A percentile compares a stretch with the other conserved stretches of the same genome.
These are phyloP conservation scores for Amanita jacksonii DNA, from an alignment of 768 basidiomycete genomes.

Conservation along the genomic window DNA sequence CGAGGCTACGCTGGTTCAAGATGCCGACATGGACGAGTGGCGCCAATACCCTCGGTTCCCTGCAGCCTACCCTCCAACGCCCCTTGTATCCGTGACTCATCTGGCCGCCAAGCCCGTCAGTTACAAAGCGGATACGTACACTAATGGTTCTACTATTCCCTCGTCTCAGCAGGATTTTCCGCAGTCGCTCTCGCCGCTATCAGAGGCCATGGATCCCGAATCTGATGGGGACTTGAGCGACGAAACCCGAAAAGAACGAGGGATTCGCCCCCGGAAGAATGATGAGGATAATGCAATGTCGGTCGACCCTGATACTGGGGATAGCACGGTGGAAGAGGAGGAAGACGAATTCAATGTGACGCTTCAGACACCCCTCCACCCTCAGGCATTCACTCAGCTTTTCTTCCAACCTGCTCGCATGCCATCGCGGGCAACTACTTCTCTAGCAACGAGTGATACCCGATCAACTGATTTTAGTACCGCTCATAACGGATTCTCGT, in stretches of 20 bases:
- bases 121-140: slow-evolving; percentile 25
- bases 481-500: slow-evolving; percentile 26
- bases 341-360: slow-evolving; percentile 63
- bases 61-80: slow-evolving; percentile 69
- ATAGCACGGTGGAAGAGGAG: slow-evolving; percentile 27
- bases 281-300: slow-evolving; percentile 22
- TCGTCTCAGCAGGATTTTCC: slow-evolving; percentile 50
- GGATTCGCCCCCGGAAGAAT: slow-evolving; percentile 27
- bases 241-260: slow-evolving; percentile 23
- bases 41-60: slow-evolving; percentile 66
- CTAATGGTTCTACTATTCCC: not conserved
- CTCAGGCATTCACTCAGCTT: not conserved
- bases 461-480: slow-evolving; percentile 30
- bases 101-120: slow-evolving; percentile 23
- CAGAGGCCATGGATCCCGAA: slow-evolving; percentile 51
- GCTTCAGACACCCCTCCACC: slow-evolving; percentile 48
- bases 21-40: slow-evolving; percentile 47
- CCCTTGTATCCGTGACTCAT: slow-evolving; percentile 30
- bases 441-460: slow-evolving; percentile 12
- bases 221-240: slow-evolving; percentile 56
- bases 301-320: slow-evolving; percentile 23
- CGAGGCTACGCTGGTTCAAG: slow-evolving; percentile 3
- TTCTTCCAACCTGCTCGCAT: not conserved
- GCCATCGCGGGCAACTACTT: slow-evolving; percentile 3
- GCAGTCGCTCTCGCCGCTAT: slow-evolving; percentile 57